Percentiles rank a stretch among this genome's conserved stretches.
Evolutionary conservation across 495 filamentous ascomycete genomes (phyloP).

Genomic region (Penicilliopsis zonata): DNA sequence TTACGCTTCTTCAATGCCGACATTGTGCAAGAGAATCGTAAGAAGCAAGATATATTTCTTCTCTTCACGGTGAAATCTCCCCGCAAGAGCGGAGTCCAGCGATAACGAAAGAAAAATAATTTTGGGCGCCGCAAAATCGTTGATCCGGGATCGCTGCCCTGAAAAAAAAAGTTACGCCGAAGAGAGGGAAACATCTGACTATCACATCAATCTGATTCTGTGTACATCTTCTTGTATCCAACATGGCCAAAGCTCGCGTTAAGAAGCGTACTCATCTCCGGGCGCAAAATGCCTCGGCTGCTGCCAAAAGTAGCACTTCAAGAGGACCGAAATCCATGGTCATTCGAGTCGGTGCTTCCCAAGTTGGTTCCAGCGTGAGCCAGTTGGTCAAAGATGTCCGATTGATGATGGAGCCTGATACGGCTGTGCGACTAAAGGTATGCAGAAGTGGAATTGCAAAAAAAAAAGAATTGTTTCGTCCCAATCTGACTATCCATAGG

Average conservation of each 20-base stretch:
- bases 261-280: slow-evolving; percentile 85
- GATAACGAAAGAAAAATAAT: slow-evolving; percentile 12
- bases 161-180: slow-evolving; percentile 22
- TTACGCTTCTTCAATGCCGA: slow-evolving; percentile 27
- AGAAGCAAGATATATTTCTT: slow-evolving; percentile 2
- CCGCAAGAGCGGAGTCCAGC: neutral
- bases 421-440: slow-evolving; percentile 68
- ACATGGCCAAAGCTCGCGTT: slow-evolving; percentile 68
- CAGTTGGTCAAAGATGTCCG: slow-evolving; percentile 89
- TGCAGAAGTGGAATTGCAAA: neutral
- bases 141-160: slow-evolving; percentile 23
- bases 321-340: slow-evolving; percentile 92
- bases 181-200: slow-evolving; percentile 1
- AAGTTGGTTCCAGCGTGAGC: slow-evolving; percentile 82
- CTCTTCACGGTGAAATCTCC: neutral
- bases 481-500: slow-evolving; percentile 31
- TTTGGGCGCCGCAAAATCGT: slow-evolving; percentile 24
- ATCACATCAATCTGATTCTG: too few relatives aligned
- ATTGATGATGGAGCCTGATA: slow-evolving; percentile 89
- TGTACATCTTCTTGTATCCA: too few relatives aligned
- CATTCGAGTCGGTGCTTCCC: slow-evolving; percentile 87
- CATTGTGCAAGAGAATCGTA: slow-evolving; percentile 10
- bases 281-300: slow-evolving; percentile 47
- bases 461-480: too few relatives aligned
- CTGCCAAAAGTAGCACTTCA: slow-evolving; percentile 38